Conservation (phyloP, 192 early-diverging fungal genomes). For the Umbelopsis sp. region DNA sequence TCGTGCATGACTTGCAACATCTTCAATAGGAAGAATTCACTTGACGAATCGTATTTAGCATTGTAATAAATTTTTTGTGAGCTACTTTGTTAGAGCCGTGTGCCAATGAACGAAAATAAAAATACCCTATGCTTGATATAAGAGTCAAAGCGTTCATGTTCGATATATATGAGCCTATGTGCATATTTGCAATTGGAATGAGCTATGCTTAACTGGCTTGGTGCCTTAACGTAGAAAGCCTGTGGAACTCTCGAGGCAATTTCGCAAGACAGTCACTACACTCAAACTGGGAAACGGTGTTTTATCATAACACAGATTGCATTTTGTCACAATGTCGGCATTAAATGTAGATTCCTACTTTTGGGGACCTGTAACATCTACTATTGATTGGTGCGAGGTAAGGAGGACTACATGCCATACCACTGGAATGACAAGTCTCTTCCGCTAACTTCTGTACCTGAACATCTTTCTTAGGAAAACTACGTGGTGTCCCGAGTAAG, state of each 20-base stretch:
- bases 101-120: too few relatives aligned
- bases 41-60: too few relatives aligned
- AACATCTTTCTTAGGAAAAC: conserved; percentile 53
- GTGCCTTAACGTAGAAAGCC: too few relatives aligned
- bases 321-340: background rate
- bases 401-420: conserved; percentile 1
- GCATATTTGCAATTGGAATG: too few relatives aligned
- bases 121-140: too few relatives aligned
- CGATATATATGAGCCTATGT: too few relatives aligned
- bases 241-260: too few relatives aligned
- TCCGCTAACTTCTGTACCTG: background rate
- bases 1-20: background rate
- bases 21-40: background rate
- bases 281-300: background rate
- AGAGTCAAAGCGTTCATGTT: too few relatives aligned
- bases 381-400: conserved; percentile 80
- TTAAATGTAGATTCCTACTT: background rate
- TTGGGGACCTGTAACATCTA: conserved; percentile 44
- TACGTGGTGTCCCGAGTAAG: conserved; percentile 53
- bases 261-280: background rate
- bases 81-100: too few relatives aligned
- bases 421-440: background rate
- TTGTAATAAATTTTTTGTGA: too few relatives aligned
- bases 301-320: background rate
- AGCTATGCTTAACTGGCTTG: too few relatives aligned